A percentile compares a stretch with the other conserved stretches of the same genome.
Evolutionary conservation across 352 stramenopile species (phyloP).

Genomic region (Pythium myriotylum): DNA sequence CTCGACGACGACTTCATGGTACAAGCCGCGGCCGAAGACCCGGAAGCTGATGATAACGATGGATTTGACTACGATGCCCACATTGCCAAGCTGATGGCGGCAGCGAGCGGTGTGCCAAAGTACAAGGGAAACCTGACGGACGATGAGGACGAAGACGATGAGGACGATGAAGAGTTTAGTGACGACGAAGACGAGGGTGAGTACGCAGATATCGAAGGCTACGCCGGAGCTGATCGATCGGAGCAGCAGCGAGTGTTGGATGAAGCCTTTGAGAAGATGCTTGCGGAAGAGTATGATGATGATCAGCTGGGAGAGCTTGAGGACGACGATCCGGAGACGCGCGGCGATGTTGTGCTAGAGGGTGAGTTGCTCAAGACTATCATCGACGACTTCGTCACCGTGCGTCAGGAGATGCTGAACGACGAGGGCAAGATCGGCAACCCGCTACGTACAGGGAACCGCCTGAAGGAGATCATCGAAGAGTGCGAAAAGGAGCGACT

Average conservation of each 20-base stretch:
- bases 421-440: slow-evolving; percentile 82
- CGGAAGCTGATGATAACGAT: slow-evolving; percentile 37
- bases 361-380: slow-evolving; percentile 69
- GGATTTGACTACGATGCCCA: slow-evolving; percentile 94
- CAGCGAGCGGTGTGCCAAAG: slow-evolving; percentile 74
- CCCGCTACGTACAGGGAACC: slow-evolving; percentile 66
- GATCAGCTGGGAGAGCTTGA: slow-evolving; percentile 79
- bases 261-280: slow-evolving; percentile 84
- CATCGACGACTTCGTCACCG: slow-evolving; percentile 70
- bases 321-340: slow-evolving; percentile 72
- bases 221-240: slow-evolving; percentile 45
- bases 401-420: slow-evolving; percentile 74
- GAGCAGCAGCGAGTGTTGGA: slow-evolving; percentile 88
- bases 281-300: slow-evolving; percentile 84
- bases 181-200: slow-evolving; percentile 80
- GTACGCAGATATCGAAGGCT: slow-evolving; percentile 38
- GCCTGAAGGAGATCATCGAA: slow-evolving; percentile 72
- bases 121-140: slow-evolving; percentile 69
- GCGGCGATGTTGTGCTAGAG: slow-evolving; percentile 70
- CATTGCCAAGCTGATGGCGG: slow-evolving; percentile 92
- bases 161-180: slow-evolving; percentile 37
- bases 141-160: slow-evolving; percentile 58
- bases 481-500: slow-evolving; percentile 62
- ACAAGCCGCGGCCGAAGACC: slow-evolving; percentile 64
- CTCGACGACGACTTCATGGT: slow-evolving; percentile 93